Evolutionary conservation across 805 yeast genomes (phyloP), one percentile per base, ranked within the genome.

Genomic region (Danielia oregonensis): DNA sequence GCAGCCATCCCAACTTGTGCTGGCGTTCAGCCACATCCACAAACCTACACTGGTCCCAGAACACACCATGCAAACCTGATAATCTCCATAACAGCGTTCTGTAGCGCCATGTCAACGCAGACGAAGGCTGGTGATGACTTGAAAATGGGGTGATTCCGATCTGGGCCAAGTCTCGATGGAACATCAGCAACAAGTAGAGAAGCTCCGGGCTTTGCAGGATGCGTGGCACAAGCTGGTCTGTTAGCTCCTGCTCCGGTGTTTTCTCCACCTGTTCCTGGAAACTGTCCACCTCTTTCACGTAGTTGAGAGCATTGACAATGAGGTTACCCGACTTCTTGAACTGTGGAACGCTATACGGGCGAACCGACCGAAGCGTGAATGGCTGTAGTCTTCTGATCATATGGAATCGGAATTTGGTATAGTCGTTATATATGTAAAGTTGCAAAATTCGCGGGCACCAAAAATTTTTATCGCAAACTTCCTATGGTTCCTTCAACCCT

Each of bases 1-100:
- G 52, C 47, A 42, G 43, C 27, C 46, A 49, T 6, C 50, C 48
- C 17, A 67, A 41, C 27, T 29, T 29, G 42, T 67, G 69, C 7
- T 34, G 41, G 17, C 57, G 60, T 25, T 59, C 48, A 11, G 68
- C 54, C 5, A 65, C 48, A 19, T 61, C 58, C 22, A 44, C 38
- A 5, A 47, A 30, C 15, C 44, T 54, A 36, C 70, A 62, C 32
- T 53, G 46, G 5, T 58, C 65, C 70, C 72, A 67, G 35, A 67
- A 67, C 13, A 58, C 44, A 8, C 48, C 35, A 38, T 67, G 67
- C 11, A 67, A 38, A 7, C 40, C 40, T 2, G 44, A 32, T 21
- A 63, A 63, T 28, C 44, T 51, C 32, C 54, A 34, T 11, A 49
- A 21, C 31, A 51, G 61, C 10, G 43, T 35, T 22, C 22, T 6